Evolutionary conservation across 805 yeast genomes (phyloP), one percentile per base, ranked within the genome.

Genomic region (Spathaspora passalidarum): DNA sequence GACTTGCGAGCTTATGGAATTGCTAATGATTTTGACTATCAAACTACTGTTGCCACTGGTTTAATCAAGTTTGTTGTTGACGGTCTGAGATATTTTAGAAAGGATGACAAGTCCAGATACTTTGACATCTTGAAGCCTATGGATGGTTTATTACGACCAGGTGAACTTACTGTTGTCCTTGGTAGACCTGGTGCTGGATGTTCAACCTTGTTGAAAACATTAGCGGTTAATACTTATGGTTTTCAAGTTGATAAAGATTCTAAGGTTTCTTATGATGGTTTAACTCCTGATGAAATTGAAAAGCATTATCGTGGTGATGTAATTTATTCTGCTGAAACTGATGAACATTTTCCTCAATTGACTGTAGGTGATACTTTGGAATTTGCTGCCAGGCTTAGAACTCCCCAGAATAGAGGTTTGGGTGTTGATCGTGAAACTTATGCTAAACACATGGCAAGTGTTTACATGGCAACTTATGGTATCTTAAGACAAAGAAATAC

Each of bases 11-110:
- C 85, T 3, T 74, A 63, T 49, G 89, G 88, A 59, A 71, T 79
- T 44, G 85, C 88, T 3, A 72, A 82, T 2, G 88, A 82, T 60
- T 76, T 84, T 7, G 86, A 84, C 57, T 84, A 79, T 61, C 88
- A 82, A 61, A 69, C 80, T 3, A 82, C 84, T 2, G 78, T 80
- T 3, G 55, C 72, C 20, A 82, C 79, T 52, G 63, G 63, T 56
- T 20, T 60, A 56, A 37, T 60, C 57, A 56, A 70, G 61, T 21
- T 46, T 3, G 48, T 54, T 4, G 47, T 38, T 13, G 59, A 64
- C 19, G 47, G 49, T 2, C 16, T 53, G 22, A 51, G 59, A 46
- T 36, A 48, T 4, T 42, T 59, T 16, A 49, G 49, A 35, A 57
- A 57, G 42, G 48, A 49, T 20, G 64, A 60, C 43, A 57, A 57